A percentile compares a stretch with the other conserved stretches of the same genome.
Conservation (phyloP, 2,329 filamentous ascomycete species). For the Alternaria brassicicola region DNA sequence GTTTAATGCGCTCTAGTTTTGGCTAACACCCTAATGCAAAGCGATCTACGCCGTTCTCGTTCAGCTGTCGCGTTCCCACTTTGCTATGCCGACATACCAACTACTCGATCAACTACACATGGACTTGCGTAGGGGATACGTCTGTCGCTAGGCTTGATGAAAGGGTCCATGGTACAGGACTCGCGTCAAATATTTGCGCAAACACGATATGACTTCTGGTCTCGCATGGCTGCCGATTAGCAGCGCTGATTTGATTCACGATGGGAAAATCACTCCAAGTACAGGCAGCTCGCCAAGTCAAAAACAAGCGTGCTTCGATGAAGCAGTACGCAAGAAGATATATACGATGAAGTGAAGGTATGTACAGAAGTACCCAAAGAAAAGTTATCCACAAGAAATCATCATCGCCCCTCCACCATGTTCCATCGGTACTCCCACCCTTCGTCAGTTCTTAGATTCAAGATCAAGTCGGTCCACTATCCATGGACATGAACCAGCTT, state of each 20-base stretch:
- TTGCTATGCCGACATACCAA: not conserved
- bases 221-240: not conserved
- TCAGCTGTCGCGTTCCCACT: not conserved
- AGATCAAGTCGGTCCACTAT: not conserved
- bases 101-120: not conserved
- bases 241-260: not conserved
- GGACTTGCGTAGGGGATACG: not conserved
- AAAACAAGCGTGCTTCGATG: not conserved
- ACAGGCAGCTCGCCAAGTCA: not conserved
- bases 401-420: not conserved
- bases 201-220: not conserved
- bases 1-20: not conserved
- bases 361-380: conserved; percentile 2
- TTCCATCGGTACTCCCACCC: not conserved
- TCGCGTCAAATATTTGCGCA: not conserved
- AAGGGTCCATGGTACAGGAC: not conserved
- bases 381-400: not conserved
- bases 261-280: not conserved
- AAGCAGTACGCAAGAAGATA: not conserved
- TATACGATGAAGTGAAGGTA: not conserved
- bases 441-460: not conserved
- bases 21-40: not conserved
- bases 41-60: not conserved
- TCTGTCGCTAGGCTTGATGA: not conserved
- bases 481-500: not conserved